phyloP scores from a whole-genome alignment of 2,329 filamentous ascomycete species.

The Lachnellula suecica region DNA sequence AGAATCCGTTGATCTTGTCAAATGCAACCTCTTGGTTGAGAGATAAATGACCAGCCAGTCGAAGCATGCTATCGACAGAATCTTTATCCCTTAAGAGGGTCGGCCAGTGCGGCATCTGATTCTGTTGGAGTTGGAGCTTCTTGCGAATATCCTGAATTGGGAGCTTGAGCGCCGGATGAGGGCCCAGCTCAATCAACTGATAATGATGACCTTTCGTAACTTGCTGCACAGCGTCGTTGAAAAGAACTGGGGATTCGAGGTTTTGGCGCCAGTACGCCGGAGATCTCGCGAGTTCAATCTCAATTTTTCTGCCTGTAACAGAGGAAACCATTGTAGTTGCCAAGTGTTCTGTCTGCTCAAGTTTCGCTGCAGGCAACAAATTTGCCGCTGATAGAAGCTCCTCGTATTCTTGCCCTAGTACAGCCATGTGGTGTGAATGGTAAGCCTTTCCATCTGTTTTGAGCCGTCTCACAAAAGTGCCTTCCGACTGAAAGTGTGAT shows the following conservation, averaged over 20 bases:
- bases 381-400: not conserved
- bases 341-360: not conserved
- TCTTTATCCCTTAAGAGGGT: slow-evolving; percentile 1
- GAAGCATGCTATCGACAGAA: not conserved
- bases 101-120: not conserved
- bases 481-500: slow-evolving; percentile 1
- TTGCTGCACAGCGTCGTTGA: not conserved
- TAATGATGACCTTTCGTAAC: not conserved
- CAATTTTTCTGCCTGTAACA: slow-evolving; percentile 4
- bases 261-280: slow-evolving; percentile 1
- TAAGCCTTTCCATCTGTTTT: slow-evolving; percentile 39
- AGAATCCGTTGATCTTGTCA: too few relatives aligned
- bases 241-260: slow-evolving; percentile 6
- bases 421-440: slow-evolving; percentile 34
- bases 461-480: slow-evolving; percentile 32
- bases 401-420: slow-evolving; percentile 22
- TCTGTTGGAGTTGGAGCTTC: too few relatives aligned
- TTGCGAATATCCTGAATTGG: slow-evolving; percentile 2
- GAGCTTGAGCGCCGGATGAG: slow-evolving; percentile 6
- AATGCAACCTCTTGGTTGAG: not conserved
- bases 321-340: slow-evolving; percentile 1
- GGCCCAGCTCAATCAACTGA: slow-evolving; percentile 10
- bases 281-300: not conserved
- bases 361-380: not conserved
- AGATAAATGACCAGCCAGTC: slow-evolving; percentile 2